Conservation (phyloP, 306 rosid species). For the Cucumis cinereus region DNA sequence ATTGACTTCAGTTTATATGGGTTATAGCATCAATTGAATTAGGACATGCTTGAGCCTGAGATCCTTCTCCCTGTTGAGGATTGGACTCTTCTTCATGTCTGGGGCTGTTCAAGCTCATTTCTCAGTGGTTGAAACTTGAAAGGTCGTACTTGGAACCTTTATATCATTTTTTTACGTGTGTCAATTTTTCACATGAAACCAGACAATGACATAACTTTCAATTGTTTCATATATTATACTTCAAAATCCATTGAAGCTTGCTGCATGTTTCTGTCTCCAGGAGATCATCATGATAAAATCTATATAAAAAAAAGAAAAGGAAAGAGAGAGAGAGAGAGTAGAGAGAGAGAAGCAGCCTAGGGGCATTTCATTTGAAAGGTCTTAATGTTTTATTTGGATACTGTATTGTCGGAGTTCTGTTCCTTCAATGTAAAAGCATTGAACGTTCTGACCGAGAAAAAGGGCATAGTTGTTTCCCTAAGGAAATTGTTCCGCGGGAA, state of each 20-base stretch:
- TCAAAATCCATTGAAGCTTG: neutral
- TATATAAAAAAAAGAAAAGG: neutral
- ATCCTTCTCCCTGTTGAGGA: slow-evolving; percentile 2
- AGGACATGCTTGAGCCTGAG: slow-evolving; percentile 16
- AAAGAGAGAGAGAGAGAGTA: neutral
- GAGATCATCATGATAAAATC: neutral
- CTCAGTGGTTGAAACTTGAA: slow-evolving; percentile 2
- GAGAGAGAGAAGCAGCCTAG: neutral
- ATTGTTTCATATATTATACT: neutral
- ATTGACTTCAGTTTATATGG: slow-evolving; percentile 18
- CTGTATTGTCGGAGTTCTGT: neutral
- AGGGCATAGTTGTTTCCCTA: neutral
- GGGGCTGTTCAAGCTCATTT: neutral
- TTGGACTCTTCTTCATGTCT: neutral
- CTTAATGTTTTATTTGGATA: neutral
- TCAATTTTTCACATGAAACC: neutral
- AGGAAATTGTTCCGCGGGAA: neutral
- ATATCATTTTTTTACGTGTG: neutral
- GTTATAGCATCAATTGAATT: slow-evolving; percentile 32
- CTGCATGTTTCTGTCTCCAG: neutral
- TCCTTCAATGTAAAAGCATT: neutral
- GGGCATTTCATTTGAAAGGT: neutral
- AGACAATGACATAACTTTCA: neutral
- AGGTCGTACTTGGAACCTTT: neutral
- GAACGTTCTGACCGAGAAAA: neutral